Conservation (phyloP, 495 filamentous ascomycete genomes). For the Coniosporium apollinis region DNA sequence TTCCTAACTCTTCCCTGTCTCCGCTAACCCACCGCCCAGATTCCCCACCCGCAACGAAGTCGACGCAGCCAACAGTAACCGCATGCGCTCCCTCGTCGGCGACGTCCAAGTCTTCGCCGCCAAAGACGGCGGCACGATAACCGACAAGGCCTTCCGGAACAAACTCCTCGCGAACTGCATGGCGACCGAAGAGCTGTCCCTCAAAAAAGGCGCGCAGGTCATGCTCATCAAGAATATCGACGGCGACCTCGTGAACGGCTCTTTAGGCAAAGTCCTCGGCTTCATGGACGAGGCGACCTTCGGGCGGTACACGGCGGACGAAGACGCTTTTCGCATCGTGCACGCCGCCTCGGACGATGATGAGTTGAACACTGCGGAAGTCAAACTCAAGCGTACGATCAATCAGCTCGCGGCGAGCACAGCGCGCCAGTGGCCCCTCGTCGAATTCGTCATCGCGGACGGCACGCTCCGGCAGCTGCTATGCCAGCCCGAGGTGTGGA, state of each 20-base stretch:
- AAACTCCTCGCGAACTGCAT: slow-evolving; percentile 80
- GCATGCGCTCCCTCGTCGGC: slow-evolving; percentile 58
- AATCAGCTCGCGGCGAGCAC: slow-evolving; percentile 24
- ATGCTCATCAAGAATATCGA: slow-evolving; percentile 99
- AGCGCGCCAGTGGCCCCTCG: slow-evolving; percentile 48
- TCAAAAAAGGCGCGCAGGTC: slow-evolving; percentile 89
- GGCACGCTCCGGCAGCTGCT: slow-evolving; percentile 63
- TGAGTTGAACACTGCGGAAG: slow-evolving; percentile 17
- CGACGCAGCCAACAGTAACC: slow-evolving; percentile 61
- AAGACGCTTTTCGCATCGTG: slow-evolving; percentile 24
- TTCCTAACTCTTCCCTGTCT: not conserved
- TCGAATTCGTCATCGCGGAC: slow-evolving; percentile 64
- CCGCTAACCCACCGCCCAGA: slow-evolving; percentile 24
- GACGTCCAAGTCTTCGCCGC: slow-evolving; percentile 49
- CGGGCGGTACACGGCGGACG: slow-evolving; percentile 41
- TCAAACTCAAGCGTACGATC: slow-evolving; percentile 4
- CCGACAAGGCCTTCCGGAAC: slow-evolving; percentile 48
- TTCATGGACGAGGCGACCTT: slow-evolving; percentile 80
- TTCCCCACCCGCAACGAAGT: slow-evolving; percentile 88
- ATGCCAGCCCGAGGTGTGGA: slow-evolving; percentile 79
- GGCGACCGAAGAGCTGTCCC: slow-evolving; percentile 56
- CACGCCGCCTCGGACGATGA: slow-evolving; percentile 28
- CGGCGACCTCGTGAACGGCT: slow-evolving; percentile 83
- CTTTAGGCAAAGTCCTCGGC: slow-evolving; percentile 63
- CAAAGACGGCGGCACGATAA: slow-evolving; percentile 55